These are phyloP conservation scores for Thielaviopsis populi DNA, from an alignment of 2,329 filamentous ascomycete species.

Conservation along the genomic window DNA sequence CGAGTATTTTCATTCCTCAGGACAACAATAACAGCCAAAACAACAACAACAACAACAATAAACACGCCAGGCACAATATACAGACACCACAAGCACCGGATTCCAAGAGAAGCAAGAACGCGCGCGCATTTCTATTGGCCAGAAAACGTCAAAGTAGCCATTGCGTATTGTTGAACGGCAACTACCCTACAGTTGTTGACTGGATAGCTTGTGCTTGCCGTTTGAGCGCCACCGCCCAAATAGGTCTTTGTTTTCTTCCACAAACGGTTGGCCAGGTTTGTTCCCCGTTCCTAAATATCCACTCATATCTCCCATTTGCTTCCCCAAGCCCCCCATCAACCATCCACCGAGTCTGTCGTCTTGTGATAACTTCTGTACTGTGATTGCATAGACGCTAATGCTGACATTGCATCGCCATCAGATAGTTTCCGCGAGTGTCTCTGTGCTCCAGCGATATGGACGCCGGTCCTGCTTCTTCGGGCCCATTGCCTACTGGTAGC, in stretches of 20 bases:
- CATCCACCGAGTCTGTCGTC: background rate
- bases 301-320: background rate
- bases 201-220: background rate
- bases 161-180: background rate
- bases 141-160: background rate
- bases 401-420: constrained; percentile 1
- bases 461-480: background rate
- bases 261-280: background rate
- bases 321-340: background rate
- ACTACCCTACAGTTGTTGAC: background rate
- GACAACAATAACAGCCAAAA: background rate
- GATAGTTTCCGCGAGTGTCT: constrained; percentile 1
- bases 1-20: background rate
- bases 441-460: constrained; percentile 13
- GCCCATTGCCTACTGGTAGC: background rate
- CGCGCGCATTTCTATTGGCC: background rate
- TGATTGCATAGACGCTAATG: constrained; percentile 4
- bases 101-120: background rate
- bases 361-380: background rate
- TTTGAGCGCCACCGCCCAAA: background rate
- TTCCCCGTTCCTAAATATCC: background rate
- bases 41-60: too few species aligned
- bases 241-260: background rate
- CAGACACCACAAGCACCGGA: background rate
- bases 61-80: background rate